Evolutionary conservation across 441 rosid species (phyloP).

Genomic region (Geranium incanum): DNA sequence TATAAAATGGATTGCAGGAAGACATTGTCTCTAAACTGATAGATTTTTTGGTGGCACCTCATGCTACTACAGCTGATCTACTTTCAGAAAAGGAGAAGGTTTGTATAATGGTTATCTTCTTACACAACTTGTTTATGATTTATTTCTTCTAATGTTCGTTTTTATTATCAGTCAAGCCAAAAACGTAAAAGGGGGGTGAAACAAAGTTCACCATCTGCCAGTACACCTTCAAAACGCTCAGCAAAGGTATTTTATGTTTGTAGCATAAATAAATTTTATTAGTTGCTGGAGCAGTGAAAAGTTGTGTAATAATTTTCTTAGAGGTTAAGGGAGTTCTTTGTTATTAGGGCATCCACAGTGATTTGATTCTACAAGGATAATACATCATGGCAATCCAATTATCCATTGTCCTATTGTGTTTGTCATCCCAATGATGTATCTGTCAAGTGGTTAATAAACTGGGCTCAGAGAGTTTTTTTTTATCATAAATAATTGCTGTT

Average conservation of each 20-base stretch:
- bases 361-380: too few species aligned
- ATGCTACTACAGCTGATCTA: slow-evolving; percentile 47
- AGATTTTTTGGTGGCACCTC: slow-evolving; percentile 82
- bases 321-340: background rate
- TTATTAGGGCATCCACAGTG: too few species aligned
- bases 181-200: slow-evolving; percentile 68
- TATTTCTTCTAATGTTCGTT: slow-evolving; percentile 13
- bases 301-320: background rate
- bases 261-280: background rate
- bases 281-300: background rate
- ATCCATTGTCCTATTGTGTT: too few species aligned
- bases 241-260: slow-evolving; percentile 40
- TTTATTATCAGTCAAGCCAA: slow-evolving; percentile 40
- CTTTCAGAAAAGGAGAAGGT: slow-evolving; percentile 74
- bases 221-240: slow-evolving; percentile 43
- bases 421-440: too few species aligned
- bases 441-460: too few species aligned
- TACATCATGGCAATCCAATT: too few species aligned
- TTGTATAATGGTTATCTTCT: slow-evolving; percentile 5
- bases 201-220: slow-evolving; percentile 40
- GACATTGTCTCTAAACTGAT: slow-evolving; percentile 60
- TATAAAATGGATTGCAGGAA: slow-evolving; percentile 47
- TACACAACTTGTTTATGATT: background rate
- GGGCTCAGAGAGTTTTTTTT: too few species aligned
- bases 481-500: too few species aligned